Base-by-base conservation (phyloP, 345 rosid genomes). In the Boechera divaricarpa region DNA sequence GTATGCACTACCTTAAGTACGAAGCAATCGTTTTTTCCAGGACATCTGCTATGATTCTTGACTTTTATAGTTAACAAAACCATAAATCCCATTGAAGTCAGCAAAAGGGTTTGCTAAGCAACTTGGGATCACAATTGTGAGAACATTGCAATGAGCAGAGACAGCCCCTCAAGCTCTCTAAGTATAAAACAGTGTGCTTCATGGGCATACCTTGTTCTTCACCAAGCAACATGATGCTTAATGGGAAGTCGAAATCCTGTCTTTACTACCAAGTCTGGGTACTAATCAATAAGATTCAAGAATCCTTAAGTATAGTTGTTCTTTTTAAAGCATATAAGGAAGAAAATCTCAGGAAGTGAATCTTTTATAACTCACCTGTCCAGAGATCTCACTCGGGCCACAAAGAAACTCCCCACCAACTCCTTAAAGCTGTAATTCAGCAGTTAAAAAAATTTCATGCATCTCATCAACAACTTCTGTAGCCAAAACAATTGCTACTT, bases 371-470 rank as follows among this genome's bases (percentile, higher is more conserved):
- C 79, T 76, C 80, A 77, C 72, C 84, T 61, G 60, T 47, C 68
- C 63, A 80, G 6, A 73, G 78, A 76, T 82, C 77, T 74, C 79
- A 70, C 72, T 54, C 18, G 41, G 70, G 79, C 73, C 79, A 65
- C 81, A 61, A 79, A 72, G 80, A 64, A 69, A 47, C 72, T 32
- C 76, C 80, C 83, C 69, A 58, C 84, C 75, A 72, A 69, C 78
- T 18, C 75, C 77, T 74, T 32, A 74, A 70, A 74, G 84, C 89
- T 83, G 86, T 79, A 69, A 77, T 78, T 77, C 73, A 79, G 76
- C 77, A 81, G 76, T 74, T 57, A 66, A 64, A 70, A 79, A 75
- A 21, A 0, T 2, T 73, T 75, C 68, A 79, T 72, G 58, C 60
- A 73, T 69, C 83, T 79, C 69, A 67, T 78, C 59, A 62, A 47